Conservation (phyloP, 1,284 basidiomycete genomes). For the Filobasidium uniguttulatum region DNA sequence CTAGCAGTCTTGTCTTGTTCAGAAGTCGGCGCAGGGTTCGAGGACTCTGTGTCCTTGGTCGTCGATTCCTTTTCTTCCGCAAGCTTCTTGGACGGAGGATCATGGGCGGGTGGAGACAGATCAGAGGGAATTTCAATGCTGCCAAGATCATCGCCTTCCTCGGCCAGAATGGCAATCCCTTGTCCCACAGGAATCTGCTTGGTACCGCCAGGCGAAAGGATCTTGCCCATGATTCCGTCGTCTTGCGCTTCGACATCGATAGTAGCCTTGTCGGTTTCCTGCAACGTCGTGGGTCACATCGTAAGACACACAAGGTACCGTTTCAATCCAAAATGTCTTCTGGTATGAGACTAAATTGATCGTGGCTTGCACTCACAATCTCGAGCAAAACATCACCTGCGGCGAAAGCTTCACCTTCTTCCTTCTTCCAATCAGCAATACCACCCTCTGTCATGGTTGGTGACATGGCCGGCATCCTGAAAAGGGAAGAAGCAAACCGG, state of each 20-base stretch:
- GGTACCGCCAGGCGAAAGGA: constrained; percentile 56
- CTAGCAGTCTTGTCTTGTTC: too few species aligned
- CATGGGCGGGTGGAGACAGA: constrained; percentile 33
- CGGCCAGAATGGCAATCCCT: constrained; percentile 76
- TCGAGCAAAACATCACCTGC: constrained; percentile 71
- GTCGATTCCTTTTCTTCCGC: constrained; percentile 17
- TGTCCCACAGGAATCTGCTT: constrained; percentile 77
- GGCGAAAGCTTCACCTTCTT: constrained; percentile 79
- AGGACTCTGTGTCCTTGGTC: constrained; percentile 35
- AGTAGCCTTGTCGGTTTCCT: constrained; percentile 99
- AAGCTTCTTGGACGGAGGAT: constrained; percentile 19
- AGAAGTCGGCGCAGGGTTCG: too few species aligned
- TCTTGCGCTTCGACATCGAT: constrained; percentile 99
- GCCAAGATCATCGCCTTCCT: constrained; percentile 86
- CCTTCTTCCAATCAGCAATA: constrained; percentile 93
- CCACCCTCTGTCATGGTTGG: constrained; percentile 99
- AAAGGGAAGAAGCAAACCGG: constrained; percentile 29
- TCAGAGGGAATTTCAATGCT: constrained; percentile 65
- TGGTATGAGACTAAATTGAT: neutral
- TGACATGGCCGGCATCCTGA: constrained; percentile 98
- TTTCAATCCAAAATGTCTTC: too few species aligned
- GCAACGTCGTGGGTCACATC: constrained; percentile 5
- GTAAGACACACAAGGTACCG: too few species aligned
- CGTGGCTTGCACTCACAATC: constrained; percentile 47
- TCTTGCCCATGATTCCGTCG: constrained; percentile 89